Percentiles rank a stretch among this genome's conserved stretches.
These are phyloP conservation scores for Colletotrichum sp. DNA, from an alignment of 2,329 filamentous ascomycete species.

Conservation along the genomic window DNA sequence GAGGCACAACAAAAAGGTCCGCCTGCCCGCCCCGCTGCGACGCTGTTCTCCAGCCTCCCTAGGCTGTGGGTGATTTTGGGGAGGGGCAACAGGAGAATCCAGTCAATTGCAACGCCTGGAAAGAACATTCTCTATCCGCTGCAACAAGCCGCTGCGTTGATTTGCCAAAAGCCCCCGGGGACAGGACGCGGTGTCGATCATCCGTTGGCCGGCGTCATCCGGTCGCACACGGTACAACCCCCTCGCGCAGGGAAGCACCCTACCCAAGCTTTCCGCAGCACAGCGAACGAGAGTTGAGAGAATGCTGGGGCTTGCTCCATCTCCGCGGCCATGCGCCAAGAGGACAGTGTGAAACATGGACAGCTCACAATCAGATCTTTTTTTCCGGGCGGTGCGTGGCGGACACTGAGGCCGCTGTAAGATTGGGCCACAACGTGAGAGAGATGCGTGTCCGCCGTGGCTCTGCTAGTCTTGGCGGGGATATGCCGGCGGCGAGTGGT, in stretches of 20 bases:
- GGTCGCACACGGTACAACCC: neutral
- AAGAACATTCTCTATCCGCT: too few relatives aligned
- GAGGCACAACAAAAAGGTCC: neutral
- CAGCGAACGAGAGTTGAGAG: neutral
- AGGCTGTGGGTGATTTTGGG: neutral
- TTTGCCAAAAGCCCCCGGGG: neutral
- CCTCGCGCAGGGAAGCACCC: neutral
- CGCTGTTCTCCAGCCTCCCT: neutral
- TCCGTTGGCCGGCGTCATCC: slow-evolving; percentile 10
- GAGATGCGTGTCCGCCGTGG: slow-evolving; percentile 10
- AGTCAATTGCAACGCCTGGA: neutral
- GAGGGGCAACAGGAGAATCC: neutral
- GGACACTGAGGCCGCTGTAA: neutral
- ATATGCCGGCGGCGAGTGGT: slow-evolving; percentile 5
- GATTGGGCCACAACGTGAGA: neutral
- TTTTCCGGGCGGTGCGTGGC: neutral
- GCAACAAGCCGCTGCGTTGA: neutral
- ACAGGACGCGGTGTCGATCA: slow-evolving; percentile 13
- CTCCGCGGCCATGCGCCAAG: neutral
- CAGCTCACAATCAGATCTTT: neutral
- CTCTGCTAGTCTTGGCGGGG: slow-evolving; percentile 17
- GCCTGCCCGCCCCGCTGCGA: neutral
- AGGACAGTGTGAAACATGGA: slow-evolving; percentile 2
- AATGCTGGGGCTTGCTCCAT: neutral
- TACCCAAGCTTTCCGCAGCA: neutral